Percentiles rank a stretch among this genome's conserved stretches.
Evolutionary conservation across 768 basidiomycete species (phyloP).

Genomic region (Terana coerulea): DNA sequence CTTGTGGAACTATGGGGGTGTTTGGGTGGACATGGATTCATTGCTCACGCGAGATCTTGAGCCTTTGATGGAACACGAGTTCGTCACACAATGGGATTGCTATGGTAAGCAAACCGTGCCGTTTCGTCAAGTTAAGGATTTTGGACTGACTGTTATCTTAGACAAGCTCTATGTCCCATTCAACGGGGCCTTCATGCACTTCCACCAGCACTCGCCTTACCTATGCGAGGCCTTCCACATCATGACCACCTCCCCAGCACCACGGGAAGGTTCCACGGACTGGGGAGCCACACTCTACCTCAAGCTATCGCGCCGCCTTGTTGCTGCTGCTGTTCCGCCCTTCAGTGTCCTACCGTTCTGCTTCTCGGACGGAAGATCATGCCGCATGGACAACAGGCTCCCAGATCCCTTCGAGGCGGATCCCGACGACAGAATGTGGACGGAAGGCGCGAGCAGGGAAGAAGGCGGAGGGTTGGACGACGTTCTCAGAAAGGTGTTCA

Average conservation of each 20-base stretch:
- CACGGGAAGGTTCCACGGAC: slow-evolving; percentile 77
- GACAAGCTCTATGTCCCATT: slow-evolving; percentile 75
- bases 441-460: slow-evolving; percentile 55
- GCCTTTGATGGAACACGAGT: slow-evolving; percentile 90
- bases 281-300: slow-evolving; percentile 95
- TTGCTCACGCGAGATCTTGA: slow-evolving; percentile 83
- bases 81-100: slow-evolving; percentile 98
- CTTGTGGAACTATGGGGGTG: slow-evolving; percentile 86
- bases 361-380: slow-evolving; percentile 90
- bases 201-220: slow-evolving; percentile 87
- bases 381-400: slow-evolving; percentile 85
- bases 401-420: slow-evolving; percentile 77
- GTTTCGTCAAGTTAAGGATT: neutral
- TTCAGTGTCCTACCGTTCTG: slow-evolving; percentile 95
- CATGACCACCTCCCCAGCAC: slow-evolving; percentile 73
- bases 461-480: slow-evolving; percentile 61
- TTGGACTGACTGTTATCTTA: slow-evolving; percentile 21
- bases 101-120: slow-evolving; percentile 71
- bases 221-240: slow-evolving; percentile 95
- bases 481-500: slow-evolving; percentile 69
- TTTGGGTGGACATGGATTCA: slow-evolving; percentile 99
- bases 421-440: slow-evolving; percentile 57
- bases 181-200: slow-evolving; percentile 95
- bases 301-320: slow-evolving; percentile 83
- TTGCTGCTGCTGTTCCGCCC: slow-evolving; percentile 68